phyloP scores from a whole-genome alignment of 352 stramenopile species.

The Globisporangium solare region DNA sequence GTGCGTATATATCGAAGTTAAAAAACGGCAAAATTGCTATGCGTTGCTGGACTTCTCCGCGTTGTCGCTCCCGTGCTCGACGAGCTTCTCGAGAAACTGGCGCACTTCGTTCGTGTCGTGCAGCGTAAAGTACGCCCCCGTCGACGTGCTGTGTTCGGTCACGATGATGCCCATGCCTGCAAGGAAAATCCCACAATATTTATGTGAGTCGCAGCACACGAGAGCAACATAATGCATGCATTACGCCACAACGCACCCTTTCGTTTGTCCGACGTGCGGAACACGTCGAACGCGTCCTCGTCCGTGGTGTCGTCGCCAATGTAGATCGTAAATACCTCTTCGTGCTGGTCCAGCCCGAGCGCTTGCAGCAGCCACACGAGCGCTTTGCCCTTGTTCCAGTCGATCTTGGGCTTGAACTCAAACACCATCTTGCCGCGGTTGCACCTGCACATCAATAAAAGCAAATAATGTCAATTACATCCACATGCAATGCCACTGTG shows the following conservation, averaged over 20 bases:
- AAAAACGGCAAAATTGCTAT: conserved; percentile 6
- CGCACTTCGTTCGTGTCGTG: conserved; percentile 71
- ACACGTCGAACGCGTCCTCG: conserved; percentile 81
- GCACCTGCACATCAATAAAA: conserved; percentile 29
- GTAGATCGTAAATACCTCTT: conserved; percentile 90
- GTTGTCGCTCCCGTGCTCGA: conserved; percentile 23
- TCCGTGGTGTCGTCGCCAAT: conserved; percentile 91
- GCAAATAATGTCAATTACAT: conserved; percentile 1
- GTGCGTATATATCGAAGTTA: too few relatives aligned
- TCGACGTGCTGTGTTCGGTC: conserved; percentile 65
- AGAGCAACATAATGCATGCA: too few relatives aligned
- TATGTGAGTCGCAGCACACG: background rate
- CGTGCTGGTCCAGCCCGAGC: conserved; percentile 59
- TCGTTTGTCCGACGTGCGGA: conserved; percentile 39
- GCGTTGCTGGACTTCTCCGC: background rate
- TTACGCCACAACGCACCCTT: conserved; percentile 25
- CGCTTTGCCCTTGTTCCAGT: conserved; percentile 91
- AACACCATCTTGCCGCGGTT: conserved; percentile 89
- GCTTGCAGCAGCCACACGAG: conserved; percentile 82
- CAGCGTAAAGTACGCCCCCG: conserved; percentile 70
- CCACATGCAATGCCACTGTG: background rate
- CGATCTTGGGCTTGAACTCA: conserved; percentile 89
- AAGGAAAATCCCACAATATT: background rate
- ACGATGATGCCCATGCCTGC: conserved; percentile 78
- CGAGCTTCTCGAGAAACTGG: conserved; percentile 68